Evolutionary conservation across 176 grass and related monocot genomes (phyloP), one percentile per base, ranked within the genome.

Genomic region (Saccharum officinarum): DNA sequence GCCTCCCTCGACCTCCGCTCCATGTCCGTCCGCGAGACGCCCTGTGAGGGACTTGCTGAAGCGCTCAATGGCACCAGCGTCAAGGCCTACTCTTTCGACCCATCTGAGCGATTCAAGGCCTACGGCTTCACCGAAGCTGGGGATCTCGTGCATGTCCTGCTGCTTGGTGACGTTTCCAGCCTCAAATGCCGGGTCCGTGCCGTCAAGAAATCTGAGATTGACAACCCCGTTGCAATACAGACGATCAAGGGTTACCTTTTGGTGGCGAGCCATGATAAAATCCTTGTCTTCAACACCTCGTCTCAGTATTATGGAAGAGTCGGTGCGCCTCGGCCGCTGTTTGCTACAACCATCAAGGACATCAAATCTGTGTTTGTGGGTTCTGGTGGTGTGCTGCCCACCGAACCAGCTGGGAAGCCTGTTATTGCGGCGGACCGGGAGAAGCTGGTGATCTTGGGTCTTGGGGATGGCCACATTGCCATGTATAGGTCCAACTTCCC

Each of bases 401-500:
- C 75, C 0, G 20, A 75, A 50, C 72, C 81, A 17, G 31, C 83
- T 49, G 85, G 79, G 82, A 95, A 87, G 49, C 93, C 89, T 72
- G 83, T 98, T 71, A 92, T 98, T 25, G 85, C 93, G 0, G 91
- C 86, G 0, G 96, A 90, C 68, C 42, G 88, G 18, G 91, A 90
- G 83, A 98, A 98, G 69, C 91, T 98, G 64, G 88, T 98, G n/a
- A 87, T 98, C 77, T 85, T 98, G 85, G 96, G 96, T 62, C 92
- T 98, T 8, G 88, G 91, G 14, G 91, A 93, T 73, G 93, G 89
- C 10, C 89, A 98, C 57, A 76, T 98, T 38, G 93, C 83, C 14
- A 89, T 95, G 16, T 98, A 98, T 34, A 80, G 83, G 25, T 93
- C 93, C 17, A 95, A 98, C 64, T 95, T 98, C 81, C 96, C 91